These are phyloP conservation scores for Solanum sitiens DNA, from an alignment of 257 asterid genomes.

Conservation along the genomic window DNA sequence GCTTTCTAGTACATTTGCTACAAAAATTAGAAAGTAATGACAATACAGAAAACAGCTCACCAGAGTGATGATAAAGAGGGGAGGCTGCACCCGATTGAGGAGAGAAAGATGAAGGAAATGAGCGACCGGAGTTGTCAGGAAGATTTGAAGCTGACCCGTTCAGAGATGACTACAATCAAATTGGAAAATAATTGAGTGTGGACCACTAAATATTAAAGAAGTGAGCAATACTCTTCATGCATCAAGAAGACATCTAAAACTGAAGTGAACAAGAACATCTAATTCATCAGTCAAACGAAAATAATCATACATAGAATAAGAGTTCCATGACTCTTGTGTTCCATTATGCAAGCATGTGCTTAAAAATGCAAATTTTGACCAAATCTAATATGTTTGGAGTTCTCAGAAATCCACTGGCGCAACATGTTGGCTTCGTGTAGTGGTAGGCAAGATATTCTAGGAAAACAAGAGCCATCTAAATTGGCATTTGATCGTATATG, in stretches of 20 bases:
- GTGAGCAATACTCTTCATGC: slow-evolving; percentile 2
- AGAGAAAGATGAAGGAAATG: slow-evolving; percentile 79
- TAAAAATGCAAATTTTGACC: background rate
- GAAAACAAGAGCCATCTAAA: background rate
- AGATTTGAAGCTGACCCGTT: slow-evolving; percentile 81
- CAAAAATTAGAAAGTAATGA: background rate
- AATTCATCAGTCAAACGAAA: background rate
- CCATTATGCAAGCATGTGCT: background rate
- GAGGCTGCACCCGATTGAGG: slow-evolving; percentile 92
- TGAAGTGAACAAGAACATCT: background rate
- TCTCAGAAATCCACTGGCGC: background rate
- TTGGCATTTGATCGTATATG: background rate
- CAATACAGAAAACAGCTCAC: slow-evolving; percentile 35
- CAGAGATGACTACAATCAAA: slow-evolving; percentile 62
- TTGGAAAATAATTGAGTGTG: background rate
- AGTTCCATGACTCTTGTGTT: background rate
- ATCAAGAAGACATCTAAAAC: background rate
- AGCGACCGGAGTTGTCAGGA: slow-evolving; percentile 78
- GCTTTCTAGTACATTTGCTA: slow-evolving; percentile 5
- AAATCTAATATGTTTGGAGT: background rate
- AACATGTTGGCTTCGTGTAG: background rate
- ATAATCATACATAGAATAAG: background rate
- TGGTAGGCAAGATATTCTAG: background rate
- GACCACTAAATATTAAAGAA: background rate
- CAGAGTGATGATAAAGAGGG: slow-evolving; percentile 74